Evolutionary conservation across 2,329 filamentous ascomycete species (phyloP).

Genomic region (Pseudodiploospora longispora): DNA sequence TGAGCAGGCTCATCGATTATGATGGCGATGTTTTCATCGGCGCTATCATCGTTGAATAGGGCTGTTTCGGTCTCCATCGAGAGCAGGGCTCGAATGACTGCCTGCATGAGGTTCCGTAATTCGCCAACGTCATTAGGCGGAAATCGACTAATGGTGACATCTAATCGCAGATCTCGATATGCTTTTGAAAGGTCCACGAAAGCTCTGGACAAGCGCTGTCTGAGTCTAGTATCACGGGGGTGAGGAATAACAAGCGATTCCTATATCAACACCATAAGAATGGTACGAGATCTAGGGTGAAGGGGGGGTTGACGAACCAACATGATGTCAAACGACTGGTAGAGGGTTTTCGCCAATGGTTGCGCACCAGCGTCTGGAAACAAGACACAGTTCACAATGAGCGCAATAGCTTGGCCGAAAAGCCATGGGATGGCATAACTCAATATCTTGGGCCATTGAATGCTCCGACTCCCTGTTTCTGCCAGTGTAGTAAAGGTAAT

Average conservation of each 20-base stretch:
- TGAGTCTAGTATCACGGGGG: conserved; percentile 21
- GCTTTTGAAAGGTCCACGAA: conserved; percentile 50
- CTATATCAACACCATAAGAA: conserved; percentile 5
- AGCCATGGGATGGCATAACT: conserved; percentile 49
- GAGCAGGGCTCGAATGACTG: conserved; percentile 44
- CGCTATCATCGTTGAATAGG: conserved; percentile 30
- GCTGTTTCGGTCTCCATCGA: conserved; percentile 41
- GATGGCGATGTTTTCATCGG: conserved; percentile 9
- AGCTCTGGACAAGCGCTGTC: conserved; percentile 38
- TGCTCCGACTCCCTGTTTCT: conserved; percentile 32
- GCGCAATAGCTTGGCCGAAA: conserved; percentile 44
- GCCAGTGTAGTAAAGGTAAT: conserved; percentile 46
- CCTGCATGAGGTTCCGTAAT: conserved; percentile 48
- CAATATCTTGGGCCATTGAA: conserved; percentile 43
- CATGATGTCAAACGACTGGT: conserved; percentile 39
- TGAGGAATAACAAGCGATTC: conserved; percentile 25
- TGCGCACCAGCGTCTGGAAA: conserved; percentile 49
- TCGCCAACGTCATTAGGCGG: conserved; percentile 39
- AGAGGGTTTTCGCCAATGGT: conserved; percentile 38
- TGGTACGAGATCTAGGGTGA: too few relatives aligned
- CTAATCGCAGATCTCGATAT: conserved; percentile 47
- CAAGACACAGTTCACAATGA: conserved; percentile 39
- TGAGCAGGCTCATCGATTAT: conserved; percentile 8
- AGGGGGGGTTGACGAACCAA: conserved; percentile 22
- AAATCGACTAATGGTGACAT: conserved; percentile 48